Base-by-base conservation (phyloP, 495 filamentous ascomycete genomes). In the Ramalina peruviana region DNA sequence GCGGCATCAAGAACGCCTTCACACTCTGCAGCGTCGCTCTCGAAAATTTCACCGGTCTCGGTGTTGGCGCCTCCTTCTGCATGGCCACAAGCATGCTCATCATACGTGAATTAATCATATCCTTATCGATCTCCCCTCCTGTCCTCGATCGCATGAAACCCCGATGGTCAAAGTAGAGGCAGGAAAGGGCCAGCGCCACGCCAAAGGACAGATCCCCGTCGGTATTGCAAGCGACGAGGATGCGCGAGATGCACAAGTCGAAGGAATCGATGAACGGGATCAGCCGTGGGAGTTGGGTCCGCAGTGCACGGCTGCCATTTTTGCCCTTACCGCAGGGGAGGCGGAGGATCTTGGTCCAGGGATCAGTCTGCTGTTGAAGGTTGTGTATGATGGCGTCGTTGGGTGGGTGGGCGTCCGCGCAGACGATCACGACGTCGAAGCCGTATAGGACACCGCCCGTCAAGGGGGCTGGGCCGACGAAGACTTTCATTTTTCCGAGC, bases 21-120 rank as follows among this genome's bases (percentile, higher is more conserved):
- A 96, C 80, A 48, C 81, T 83, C 61, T 94, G 85, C 44, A 97
- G 65, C 1, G 87, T 94, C 26, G 81, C 72, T 38, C 90, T 72
- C 52, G 79, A 83, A 0, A 88, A 88, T 60, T 92, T 93, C 15
- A 25, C 23, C 4, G 23, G 23, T 25, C 23, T 25, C 6, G 23
- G 23, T 25, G 23, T 25, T 6, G 23, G 23, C 23, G 80, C 80
- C 53, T 82, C 80, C 53, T 82, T 80, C 19, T 83, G 80, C 54
- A 80, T 73, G 0, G 80, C 78, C 15, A 75, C 80, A 52, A 85
- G 81, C 46, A 96, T 85, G 71, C 81, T 85, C 7, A 83, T 81
- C 15, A 95, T 70, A 47, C 81, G 73, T 46, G 81, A 76, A 47
- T 82, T 76, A 58, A 96, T 86, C 43, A 81, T 71, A n/a, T 69